Evolutionary conservation across 371 early-diverging fungal species (phyloP).

Genomic region (Mortierella sp.): DNA sequence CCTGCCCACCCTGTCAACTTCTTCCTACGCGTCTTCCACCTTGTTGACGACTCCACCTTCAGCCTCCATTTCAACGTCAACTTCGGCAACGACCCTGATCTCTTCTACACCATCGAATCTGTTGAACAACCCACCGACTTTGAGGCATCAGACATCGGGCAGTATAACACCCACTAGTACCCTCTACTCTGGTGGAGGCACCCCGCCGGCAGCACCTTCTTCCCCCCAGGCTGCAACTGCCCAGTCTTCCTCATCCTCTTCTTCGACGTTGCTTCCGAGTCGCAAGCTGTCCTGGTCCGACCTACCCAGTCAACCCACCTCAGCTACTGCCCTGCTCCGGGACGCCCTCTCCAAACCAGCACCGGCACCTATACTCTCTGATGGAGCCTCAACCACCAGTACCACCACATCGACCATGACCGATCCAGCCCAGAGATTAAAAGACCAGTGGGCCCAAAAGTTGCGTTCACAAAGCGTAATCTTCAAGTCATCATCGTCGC

Average conservation of each 20-base stretch:
- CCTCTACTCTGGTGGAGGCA: background rate
- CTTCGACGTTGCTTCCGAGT: background rate
- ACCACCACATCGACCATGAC: background rate
- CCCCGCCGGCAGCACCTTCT: background rate
- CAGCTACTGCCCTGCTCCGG: slow-evolving; percentile 1
- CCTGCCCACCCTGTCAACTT: slow-evolving; percentile 19
- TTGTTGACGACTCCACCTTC: background rate
- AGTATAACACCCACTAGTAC: background rate
- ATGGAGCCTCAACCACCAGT: background rate
- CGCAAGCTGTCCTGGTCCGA: background rate
- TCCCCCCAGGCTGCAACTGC: background rate
- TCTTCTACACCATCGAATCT: background rate
- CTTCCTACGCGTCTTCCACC: background rate
- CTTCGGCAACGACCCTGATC: background rate
- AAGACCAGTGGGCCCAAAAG: background rate
- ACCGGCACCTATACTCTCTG: background rate
- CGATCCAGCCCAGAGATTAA: background rate
- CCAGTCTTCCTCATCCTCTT: background rate
- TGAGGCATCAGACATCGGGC: background rate
- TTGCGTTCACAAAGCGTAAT: background rate
- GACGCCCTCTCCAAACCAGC: background rate
- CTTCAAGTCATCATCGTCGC: background rate
- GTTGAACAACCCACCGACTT: background rate
- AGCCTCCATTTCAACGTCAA: background rate
- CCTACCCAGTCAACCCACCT: background rate